Conservation (phyloP, 257 asterid genomes). For the Solanum ahanhuiri region DNA sequence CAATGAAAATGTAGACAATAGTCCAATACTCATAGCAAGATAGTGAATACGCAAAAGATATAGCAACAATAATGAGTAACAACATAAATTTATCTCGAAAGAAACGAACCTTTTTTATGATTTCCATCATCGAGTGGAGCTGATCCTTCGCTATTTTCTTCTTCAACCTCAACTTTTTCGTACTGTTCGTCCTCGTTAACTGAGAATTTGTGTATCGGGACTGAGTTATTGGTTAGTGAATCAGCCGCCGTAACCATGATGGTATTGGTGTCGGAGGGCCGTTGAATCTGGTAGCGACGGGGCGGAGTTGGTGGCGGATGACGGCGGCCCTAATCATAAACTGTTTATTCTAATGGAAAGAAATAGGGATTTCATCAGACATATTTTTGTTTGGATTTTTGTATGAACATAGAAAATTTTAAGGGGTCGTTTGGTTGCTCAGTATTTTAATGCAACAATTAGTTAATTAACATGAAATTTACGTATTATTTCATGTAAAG, state of each 20-base stretch:
- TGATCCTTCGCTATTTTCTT: neutral
- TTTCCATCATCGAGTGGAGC: neutral
- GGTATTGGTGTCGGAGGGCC: neutral
- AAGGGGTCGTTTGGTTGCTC: neutral
- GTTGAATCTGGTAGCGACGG: neutral
- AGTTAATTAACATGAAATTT: neutral
- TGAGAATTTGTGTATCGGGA: neutral
- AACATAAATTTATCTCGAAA: neutral
- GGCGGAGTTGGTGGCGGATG: neutral
- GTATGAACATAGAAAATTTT: neutral
- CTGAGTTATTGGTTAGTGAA: neutral
- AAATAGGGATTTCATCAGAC: neutral
- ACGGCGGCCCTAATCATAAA: neutral
- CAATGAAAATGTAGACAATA: neutral
- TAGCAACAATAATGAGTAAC: neutral
- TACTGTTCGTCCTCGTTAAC: neutral
- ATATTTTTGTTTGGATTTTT: neutral
- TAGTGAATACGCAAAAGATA: neutral
- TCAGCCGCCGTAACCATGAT: neutral
- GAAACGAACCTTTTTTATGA: neutral
- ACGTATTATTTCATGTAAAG: neutral
- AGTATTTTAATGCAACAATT: too few relatives aligned
- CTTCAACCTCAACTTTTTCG: neutral
- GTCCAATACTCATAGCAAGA: neutral
- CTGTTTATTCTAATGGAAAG: neutral